Evolutionary conservation across 1,284 basidiomycete species (phyloP).

Genomic region (Cryptococcus sp.): DNA sequence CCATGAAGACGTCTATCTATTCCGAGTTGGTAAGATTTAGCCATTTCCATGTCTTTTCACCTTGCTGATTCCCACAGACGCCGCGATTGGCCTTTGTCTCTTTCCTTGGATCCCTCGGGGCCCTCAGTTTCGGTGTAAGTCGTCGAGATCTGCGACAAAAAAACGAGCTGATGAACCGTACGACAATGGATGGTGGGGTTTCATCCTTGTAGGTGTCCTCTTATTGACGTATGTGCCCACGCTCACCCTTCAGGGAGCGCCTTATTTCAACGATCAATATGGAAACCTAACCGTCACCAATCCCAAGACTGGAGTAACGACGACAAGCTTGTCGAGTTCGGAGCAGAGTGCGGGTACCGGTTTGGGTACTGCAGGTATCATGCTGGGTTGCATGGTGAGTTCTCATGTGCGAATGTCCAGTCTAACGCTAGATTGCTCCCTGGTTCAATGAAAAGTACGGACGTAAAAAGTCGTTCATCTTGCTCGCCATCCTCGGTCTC

Average conservation of each 20-base stretch:
- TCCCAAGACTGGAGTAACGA: not conserved
- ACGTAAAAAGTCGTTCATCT: constrained; percentile 12
- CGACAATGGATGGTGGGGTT: constrained; percentile 18
- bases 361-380: constrained; percentile 18
- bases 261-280: constrained; percentile 6
- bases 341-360: constrained; percentile 11
- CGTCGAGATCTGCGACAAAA: not conserved
- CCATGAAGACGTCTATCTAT: not conserved
- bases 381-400: constrained; percentile 15
- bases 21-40: not conserved
- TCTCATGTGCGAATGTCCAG: not conserved
- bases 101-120: constrained; percentile 6
- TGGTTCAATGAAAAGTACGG: constrained; percentile 12
- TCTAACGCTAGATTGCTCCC: constrained; percentile 5
- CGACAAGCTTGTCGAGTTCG: not conserved
- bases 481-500: constrained; percentile 10
- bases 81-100: constrained; percentile 4
- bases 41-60: not conserved
- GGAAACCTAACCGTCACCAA: not conserved
- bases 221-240: no score
- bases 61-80: constrained; percentile 2
- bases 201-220: constrained; percentile 3
- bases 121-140: constrained; percentile 5
- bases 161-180: not conserved
- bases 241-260: not conserved